These are phyloP conservation scores for Xylaria digitata DNA, from an alignment of 2,329 filamentous ascomycete species.

Conservation along the genomic window DNA sequence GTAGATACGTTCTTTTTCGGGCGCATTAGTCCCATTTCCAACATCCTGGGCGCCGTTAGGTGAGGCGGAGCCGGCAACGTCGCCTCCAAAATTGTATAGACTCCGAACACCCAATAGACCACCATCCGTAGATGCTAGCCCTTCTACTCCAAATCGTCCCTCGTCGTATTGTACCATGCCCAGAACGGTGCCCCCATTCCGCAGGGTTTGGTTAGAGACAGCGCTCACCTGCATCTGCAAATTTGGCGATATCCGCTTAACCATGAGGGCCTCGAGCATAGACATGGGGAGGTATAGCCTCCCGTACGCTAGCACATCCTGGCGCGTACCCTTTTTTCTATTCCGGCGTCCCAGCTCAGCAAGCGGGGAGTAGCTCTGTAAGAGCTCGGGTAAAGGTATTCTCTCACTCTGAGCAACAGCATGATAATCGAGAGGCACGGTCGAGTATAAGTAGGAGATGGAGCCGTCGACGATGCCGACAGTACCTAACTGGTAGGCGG, in stretches of 20 bases:
- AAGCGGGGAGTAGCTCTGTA: slow-evolving; percentile 85
- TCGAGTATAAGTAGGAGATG: slow-evolving; percentile 96
- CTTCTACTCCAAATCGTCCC: slow-evolving; percentile 89
- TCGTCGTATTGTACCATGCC: slow-evolving; percentile 83
- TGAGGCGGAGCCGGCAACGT: slow-evolving; percentile 58
- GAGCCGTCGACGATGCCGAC: slow-evolving; percentile 94
- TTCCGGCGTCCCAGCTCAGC: slow-evolving; percentile 63
- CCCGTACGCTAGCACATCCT: slow-evolving; percentile 76
- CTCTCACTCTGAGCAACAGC: slow-evolving; percentile 75
- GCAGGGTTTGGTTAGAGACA: slow-evolving; percentile 77
- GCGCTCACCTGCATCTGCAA: slow-evolving; percentile 83
- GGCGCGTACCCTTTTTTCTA: slow-evolving; percentile 41
- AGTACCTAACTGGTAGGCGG: slow-evolving; percentile 90
- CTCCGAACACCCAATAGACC: slow-evolving; percentile 87
- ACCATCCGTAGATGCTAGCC: slow-evolving; percentile 91
- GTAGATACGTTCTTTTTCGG: slow-evolving; percentile 71
- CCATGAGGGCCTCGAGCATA: slow-evolving; percentile 85
- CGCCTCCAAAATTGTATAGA: slow-evolving; percentile 92
- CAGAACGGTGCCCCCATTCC: slow-evolving; percentile 80
- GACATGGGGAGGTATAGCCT: slow-evolving; percentile 85
- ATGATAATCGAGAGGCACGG: slow-evolving; percentile 74
- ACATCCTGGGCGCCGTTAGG: slow-evolving; percentile 32
- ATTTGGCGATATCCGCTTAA: slow-evolving; percentile 80
- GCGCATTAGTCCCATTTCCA: slow-evolving; percentile 43
- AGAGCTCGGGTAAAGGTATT: slow-evolving; percentile 80